A percentile compares a stretch with the other conserved stretches of the same genome.
These are phyloP conservation scores for Plasmodium yoelii DNA, from an alignment of 169 alveolate genomes.

Conservation along the genomic window DNA sequence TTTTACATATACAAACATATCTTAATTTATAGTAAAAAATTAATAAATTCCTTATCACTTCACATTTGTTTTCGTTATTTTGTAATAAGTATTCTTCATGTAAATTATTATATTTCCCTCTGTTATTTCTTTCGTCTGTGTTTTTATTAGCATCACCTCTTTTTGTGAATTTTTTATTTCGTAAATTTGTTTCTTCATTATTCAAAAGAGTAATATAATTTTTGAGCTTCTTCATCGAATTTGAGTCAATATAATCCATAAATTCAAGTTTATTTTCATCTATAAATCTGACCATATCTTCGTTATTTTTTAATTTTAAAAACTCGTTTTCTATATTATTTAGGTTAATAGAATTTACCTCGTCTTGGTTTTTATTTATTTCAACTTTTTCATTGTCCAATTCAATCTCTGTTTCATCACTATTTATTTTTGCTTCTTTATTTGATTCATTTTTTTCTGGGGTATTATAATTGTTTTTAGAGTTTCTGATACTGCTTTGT, in stretches of 20 bases:
- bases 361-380: neutral
- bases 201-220: slow-evolving; percentile 36
- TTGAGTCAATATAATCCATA: slow-evolving; percentile 31
- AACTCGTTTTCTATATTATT: neutral
- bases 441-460: neutral
- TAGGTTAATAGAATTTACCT: neutral
- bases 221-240: slow-evolving; percentile 43
- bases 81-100: slow-evolving; percentile 15
- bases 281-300: slow-evolving; percentile 29
- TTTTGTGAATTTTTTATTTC: slow-evolving; percentile 17
- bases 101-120: neutral
- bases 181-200: slow-evolving; percentile 32
- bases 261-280: slow-evolving; percentile 30
- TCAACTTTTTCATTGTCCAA: neutral
- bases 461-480: neutral
- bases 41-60: slow-evolving; percentile 31
- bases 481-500: neutral
- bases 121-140: neutral
- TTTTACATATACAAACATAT: slow-evolving; percentile 61
- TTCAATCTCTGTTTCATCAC: neutral
- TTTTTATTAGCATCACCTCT: neutral
- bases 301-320: slow-evolving; percentile 49
- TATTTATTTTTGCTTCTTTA: neutral
- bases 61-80: slow-evolving; percentile 29
- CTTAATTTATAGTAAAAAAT: slow-evolving; percentile 46